Evolutionary conservation across 495 filamentous ascomycete genomes (phyloP), one percentile per base, ranked within the genome.

Genomic region (Neurospora sp.): DNA sequence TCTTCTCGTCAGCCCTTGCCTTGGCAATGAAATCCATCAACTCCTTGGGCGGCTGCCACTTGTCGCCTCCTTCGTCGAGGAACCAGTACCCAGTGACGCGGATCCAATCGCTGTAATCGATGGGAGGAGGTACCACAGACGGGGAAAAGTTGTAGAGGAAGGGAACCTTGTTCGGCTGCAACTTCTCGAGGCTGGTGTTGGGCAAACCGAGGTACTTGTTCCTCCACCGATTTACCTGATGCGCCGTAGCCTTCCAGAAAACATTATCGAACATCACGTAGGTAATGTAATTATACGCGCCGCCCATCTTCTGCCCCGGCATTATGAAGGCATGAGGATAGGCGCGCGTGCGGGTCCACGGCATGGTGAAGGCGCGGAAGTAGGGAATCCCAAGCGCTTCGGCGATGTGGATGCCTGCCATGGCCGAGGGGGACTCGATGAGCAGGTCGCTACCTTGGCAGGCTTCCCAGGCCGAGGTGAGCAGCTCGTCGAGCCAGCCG

Each of bases 301-400:
- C 96, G 69, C 96, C 96, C 90, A 97, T 93, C 81, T 96, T 97
- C 75, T 92, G 89, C 70, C 94, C 92, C 12, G 93, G 93, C 42
- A 97, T 94, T n/a, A 93, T 91, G 83, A 99, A 99, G 7, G 96
- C 96, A 83, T 99, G 96, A 14, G 96, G 96, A 77, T 99, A 99
- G 4, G 96, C 93, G 69, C 96, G 86, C 31, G 96, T 99, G 61
- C 94, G 90, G 0, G 96, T 95, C 96, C 96, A 99, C 16, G 96
- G 96, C 96, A 99, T 99, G 20, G 95, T 96, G 81, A 99, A 99
- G 0, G 94, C 96, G 73, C 96, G 89, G 86, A 98, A 98, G 78
- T 99, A 99, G 7, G 96, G 96, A 69, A 99, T 96, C 40, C 87
- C 86, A 6, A 99, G 86, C 8, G 94, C 94, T 82, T 99, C 96